Conservation (phyloP, 2,329 filamentous ascomycete species). For the Fusarium anthophilum region DNA sequence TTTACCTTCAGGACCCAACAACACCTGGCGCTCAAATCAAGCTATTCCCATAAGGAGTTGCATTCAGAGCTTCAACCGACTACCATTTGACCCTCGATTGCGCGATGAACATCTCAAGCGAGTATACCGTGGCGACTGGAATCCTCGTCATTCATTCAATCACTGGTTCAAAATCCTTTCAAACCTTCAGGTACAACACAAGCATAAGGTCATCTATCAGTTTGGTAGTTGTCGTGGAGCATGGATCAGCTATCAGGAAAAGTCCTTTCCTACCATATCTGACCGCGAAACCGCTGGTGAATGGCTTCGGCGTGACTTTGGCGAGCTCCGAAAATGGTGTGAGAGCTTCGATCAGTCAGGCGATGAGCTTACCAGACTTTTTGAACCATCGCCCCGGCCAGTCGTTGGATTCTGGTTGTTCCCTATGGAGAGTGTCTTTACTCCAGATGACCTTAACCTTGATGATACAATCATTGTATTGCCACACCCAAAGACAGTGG, state of each 20-base stretch:
- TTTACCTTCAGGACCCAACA: background rate
- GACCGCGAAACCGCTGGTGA: background rate
- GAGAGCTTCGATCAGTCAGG: background rate
- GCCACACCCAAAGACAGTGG: background rate
- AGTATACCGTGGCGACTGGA: accelerated
- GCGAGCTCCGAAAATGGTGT: background rate
- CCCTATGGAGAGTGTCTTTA: background rate
- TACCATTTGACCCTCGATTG: background rate
- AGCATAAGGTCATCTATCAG: background rate
- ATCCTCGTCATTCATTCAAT: background rate
- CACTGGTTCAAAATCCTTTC: background rate
- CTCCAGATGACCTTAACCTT: conserved; percentile 29
- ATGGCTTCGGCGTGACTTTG: background rate
- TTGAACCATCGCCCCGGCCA: background rate
- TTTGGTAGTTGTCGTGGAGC: background rate
- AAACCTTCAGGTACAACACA: accelerated
- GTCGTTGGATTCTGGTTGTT: conserved; percentile 9
- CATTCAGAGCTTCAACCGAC: background rate
- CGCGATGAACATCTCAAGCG: background rate
- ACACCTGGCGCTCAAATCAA: background rate
- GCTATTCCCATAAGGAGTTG: background rate
- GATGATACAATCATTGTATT: accelerated
- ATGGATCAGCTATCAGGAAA: background rate
- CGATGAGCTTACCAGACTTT: accelerated
- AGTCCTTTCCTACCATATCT: background rate